Percentiles rank a stretch among this genome's conserved stretches.
phyloP scores from a whole-genome alignment of 768 basidiomycete genomes.

The Mycena leptocephala region DNA sequence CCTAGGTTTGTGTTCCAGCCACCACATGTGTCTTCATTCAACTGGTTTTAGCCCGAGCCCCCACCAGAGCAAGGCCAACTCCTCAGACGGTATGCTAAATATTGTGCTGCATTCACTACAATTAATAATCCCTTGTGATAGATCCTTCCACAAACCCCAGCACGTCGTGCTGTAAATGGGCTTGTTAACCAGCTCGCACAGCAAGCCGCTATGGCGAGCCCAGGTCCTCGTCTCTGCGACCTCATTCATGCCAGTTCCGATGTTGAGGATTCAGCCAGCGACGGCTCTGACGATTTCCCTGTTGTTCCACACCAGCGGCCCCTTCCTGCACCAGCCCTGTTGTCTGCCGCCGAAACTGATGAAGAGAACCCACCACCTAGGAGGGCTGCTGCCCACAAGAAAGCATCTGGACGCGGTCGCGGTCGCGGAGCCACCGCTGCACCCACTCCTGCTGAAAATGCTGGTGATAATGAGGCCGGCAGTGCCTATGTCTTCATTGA shows the following conservation, averaged over 20 bases:
- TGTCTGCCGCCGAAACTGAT: not conserved
- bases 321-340: not conserved
- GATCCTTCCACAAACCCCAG: not conserved
- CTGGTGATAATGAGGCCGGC: not conserved
- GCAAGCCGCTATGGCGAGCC: slow-evolving; percentile 3
- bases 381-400: not conserved
- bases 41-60: no score
- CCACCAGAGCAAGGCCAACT: no score
- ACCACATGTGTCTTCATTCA: not conserved
- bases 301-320: not conserved
- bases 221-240: not conserved
- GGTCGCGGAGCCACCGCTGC: slow-evolving; percentile 5
- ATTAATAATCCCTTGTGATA: slow-evolving; percentile 1
- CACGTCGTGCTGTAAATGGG: not conserved
- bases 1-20: not conserved
- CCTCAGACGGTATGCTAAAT: no score
- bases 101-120: not conserved
- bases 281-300: not conserved
- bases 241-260: not conserved
- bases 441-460: not conserved
- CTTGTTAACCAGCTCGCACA: not conserved
- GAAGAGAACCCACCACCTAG: slow-evolving; percentile 5
- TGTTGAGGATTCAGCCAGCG: not conserved
- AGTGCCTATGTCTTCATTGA: slow-evolving; percentile 3
- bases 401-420: not conserved